Base-by-base conservation (phyloP, 208 protist genomes). In the Leishmania guyanensis region DNA sequence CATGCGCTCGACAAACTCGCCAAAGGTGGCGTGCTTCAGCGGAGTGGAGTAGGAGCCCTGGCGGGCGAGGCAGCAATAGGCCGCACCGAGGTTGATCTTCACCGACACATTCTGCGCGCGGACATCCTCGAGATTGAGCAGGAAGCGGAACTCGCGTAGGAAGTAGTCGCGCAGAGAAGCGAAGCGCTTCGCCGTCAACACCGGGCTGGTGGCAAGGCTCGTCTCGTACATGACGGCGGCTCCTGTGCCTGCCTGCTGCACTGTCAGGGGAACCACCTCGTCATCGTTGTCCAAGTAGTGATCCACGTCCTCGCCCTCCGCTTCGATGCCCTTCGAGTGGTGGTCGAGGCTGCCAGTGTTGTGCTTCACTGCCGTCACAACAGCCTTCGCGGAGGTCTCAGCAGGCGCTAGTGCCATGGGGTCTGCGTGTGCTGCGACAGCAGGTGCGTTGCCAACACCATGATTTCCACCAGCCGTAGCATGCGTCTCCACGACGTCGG, bases 1-100 rank as follows among this genome's bases (percentile, higher is more conserved):
- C 90, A 95, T 96, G 60, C 91, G 91, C 79, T 94, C 90, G 12
- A 97, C 92, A 77, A 97, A 95, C 84, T 95, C 87, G 62, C 86
- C 86, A 76, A 97, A 95, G 16, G 91, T 92, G 39, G 91, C 92
- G 79, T 97, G 90, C 76, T 92, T 92, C 29, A 95, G 87, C n/a
- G 90, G 91, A 3, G 92, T 94, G 65, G 88, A 91, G 86, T 95
- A 90, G 22, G 90, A 94, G 53, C 91, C 89, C 50, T 95, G 88
- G 48, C 92, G 90, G 33, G 92, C 89, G 46, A 95, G 86, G 62
- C 94, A 97, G 81, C 91, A 92, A 84, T 97, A 97, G 29, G 92
- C 92, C 8, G 94, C 91, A 48, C 94, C 94, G 75, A 97, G 88
- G 82, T 91, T 92, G 16, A 97, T 81, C 68, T 86, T 88, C 54